These are phyloP conservation scores for Casuarina glauca DNA, from an alignment of 306 rosid genomes.

Conservation along the genomic window DNA sequence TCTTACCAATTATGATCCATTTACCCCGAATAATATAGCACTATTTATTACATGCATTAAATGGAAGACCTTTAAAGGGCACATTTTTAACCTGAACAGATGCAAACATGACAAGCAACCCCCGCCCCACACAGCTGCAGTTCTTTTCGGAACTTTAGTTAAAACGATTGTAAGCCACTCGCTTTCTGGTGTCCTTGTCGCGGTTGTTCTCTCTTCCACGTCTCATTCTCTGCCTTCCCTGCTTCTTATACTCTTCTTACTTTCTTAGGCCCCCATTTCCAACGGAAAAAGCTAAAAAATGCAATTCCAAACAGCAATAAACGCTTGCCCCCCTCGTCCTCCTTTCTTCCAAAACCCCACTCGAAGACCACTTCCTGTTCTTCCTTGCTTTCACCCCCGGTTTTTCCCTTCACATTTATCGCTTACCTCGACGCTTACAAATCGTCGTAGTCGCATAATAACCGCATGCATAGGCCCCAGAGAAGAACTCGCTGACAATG, in stretches of 20 bases:
- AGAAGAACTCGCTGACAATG: conserved; percentile 27
- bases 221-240: background rate
- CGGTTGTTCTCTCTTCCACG: background rate
- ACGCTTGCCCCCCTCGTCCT: conserved; percentile 18
- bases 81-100: too few relatives aligned
- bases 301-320: conserved; percentile 29
- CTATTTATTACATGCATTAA: too few relatives aligned
- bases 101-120: background rate
- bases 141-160: background rate
- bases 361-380: background rate
- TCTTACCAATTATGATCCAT: too few relatives aligned
- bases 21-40: too few relatives aligned
- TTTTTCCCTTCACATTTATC: conserved; percentile 20
- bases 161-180: too few relatives aligned
- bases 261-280: background rate
- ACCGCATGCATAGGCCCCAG: conserved; percentile 24
- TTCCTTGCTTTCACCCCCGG: conserved; percentile 14
- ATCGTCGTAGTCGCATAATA: conserved; percentile 2
- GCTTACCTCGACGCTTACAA: background rate
- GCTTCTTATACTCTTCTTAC: background rate
- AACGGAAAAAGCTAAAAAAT: conserved; percentile 13
- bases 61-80: too few relatives aligned
- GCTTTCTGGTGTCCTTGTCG: background rate
- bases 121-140: background rate
- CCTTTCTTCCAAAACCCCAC: conserved; percentile 36